These are phyloP conservation scores for Cupressus sempervirens DNA, from an alignment of 75 land plant genomes.

Conservation along the genomic window DNA sequence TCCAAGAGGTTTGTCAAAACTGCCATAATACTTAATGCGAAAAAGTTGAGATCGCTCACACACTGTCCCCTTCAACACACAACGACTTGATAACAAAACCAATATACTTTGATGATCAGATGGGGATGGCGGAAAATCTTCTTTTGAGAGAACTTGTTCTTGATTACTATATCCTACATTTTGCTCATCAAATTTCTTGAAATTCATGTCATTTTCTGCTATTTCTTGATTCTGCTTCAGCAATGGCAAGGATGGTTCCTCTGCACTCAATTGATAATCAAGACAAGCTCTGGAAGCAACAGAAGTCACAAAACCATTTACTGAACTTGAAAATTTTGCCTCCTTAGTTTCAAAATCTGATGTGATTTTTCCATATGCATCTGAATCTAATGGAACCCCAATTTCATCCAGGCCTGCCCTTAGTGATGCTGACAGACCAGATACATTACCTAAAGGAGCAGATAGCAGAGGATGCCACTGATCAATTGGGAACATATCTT, in stretches of 20 bases:
- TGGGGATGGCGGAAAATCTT: conserved; percentile 32
- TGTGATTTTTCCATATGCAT: not conserved
- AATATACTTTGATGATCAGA: conserved; percentile 85
- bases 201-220: conserved; percentile 1
- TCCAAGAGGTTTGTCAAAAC: conserved; percentile 91
- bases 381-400: not conserved
- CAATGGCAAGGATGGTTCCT: not conserved
- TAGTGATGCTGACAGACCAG: conserved; percentile 14
- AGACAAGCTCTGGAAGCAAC: not conserved
- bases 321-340: not conserved
- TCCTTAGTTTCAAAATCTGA: not conserved
- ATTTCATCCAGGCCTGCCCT: conserved; percentile 11
- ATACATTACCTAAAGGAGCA: conserved; percentile 6
- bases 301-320: not conserved
- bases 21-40: conserved; percentile 89
- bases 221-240: conserved; percentile 1
- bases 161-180: not conserved
- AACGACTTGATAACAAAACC: conserved; percentile 72
- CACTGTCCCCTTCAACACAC: conserved; percentile 68
- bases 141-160: conserved; percentile 16
- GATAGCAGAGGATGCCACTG: not conserved
- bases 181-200: conserved; percentile 1
- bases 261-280: not conserved
- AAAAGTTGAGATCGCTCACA: conserved; percentile 78
- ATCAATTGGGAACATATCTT: not conserved